phyloP scores from a whole-genome alignment of 306 rosid genomes.

The Cotoneaster glaucophyllus region DNA sequence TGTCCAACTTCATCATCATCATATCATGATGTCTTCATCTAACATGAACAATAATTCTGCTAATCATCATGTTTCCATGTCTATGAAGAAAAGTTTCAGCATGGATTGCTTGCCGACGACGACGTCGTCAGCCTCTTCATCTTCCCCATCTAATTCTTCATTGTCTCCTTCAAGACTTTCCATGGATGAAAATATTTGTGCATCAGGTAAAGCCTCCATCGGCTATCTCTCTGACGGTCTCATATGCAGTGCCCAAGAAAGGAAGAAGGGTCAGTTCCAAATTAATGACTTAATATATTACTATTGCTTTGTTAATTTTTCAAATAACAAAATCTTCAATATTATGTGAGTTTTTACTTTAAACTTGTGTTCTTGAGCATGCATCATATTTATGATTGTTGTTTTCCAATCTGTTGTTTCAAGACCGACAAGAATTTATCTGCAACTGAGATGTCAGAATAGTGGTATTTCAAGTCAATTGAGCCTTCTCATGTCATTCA shows the following conservation, averaged over 20 bases:
- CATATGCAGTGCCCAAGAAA: conserved; percentile 44
- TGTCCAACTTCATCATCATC: conserved; percentile 42
- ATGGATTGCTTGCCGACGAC: conserved; percentile 47
- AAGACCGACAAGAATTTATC: neutral
- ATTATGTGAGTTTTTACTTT: neutral
- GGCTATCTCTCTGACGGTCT: conserved; percentile 80
- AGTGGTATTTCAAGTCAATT: neutral
- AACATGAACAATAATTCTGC: neutral
- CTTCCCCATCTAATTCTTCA: conserved; percentile 18
- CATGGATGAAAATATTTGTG: conserved; percentile 16
- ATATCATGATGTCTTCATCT: conserved; percentile 7
- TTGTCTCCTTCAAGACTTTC: conserved; percentile 33
- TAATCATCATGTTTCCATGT: neutral
- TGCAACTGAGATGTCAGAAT: neutral
- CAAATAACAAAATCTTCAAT: neutral
- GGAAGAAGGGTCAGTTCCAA: conserved; percentile 54
- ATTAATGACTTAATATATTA: neutral
- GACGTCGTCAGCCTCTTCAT: conserved; percentile 29
- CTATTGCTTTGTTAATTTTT: neutral
- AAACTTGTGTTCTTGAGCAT: neutral
- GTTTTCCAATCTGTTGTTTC: neutral
- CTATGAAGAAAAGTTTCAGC: conserved; percentile 74
- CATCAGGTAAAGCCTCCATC: conserved; percentile 29
- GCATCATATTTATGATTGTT: neutral
- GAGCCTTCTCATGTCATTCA: neutral